phyloP scores from a whole-genome alignment of 1,139 yeast species.

The Geotrichum reessii region DNA sequence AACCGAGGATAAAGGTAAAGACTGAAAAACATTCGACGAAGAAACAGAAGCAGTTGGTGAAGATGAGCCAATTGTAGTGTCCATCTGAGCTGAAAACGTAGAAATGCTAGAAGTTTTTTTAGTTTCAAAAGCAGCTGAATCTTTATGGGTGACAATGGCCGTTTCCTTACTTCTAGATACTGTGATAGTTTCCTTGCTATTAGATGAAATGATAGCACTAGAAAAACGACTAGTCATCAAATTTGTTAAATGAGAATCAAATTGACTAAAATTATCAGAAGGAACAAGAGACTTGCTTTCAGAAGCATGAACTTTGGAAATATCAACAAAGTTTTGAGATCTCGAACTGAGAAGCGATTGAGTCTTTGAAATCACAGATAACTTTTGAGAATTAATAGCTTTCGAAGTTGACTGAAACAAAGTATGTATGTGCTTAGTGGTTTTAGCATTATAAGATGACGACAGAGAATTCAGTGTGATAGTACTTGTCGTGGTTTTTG shows the following conservation, averaged over 20 bases:
- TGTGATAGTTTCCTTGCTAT: too few relatives aligned
- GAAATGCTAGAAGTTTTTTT: not conserved
- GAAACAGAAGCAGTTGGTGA: not conserved
- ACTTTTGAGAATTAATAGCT: too few relatives aligned
- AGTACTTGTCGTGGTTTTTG: not conserved
- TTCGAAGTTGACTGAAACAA: not conserved
- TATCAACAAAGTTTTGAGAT: too few relatives aligned
- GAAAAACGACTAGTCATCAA: not conserved
- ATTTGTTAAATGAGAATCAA: not conserved
- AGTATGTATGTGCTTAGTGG: not conserved
- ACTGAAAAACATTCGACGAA: too few relatives aligned
- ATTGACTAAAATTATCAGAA: too few relatives aligned
- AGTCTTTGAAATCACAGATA: too few relatives aligned
- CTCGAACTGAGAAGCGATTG: too few relatives aligned
- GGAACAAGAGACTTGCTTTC: too few relatives aligned
- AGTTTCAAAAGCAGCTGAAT: not conserved
- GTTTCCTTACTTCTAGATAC: not conserved
- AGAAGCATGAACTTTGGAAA: too few relatives aligned
- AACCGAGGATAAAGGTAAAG: too few relatives aligned
- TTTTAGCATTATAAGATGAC: not conserved
- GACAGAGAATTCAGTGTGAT: too few relatives aligned
- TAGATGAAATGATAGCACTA: not conserved
- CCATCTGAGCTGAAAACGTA: not conserved
- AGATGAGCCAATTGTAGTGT: not conserved
- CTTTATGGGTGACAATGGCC: not conserved